Evolutionary conservation across 352 stramenopile genomes (phyloP), one percentile per base, ranked within the genome.

Genomic region (Pythium biforme): DNA sequence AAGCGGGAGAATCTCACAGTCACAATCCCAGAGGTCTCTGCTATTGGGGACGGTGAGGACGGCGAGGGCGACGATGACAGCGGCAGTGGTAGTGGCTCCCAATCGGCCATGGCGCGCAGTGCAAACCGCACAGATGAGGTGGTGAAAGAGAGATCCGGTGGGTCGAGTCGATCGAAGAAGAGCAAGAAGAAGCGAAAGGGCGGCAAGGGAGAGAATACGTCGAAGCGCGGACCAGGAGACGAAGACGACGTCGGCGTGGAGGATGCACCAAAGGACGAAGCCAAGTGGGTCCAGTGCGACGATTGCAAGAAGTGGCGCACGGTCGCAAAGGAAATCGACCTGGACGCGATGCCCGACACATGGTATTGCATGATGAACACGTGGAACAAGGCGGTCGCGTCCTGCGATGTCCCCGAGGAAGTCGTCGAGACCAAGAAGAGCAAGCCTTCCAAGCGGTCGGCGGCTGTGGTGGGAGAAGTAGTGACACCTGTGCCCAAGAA

Each of bases 301-400:
- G 79, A 76, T 33, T 99, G 96, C 77, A 85, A 89, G 34, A 98
- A 98, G 68, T 99, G 96, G 96, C 90, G 96, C 40, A 95, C 94
- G 15, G 82, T 99, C 15, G 89, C 95, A 5, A 86, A 81, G 52
- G 71, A 81, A 33, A 83, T 98, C 20, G 85, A 98, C 64, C 64
- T 95, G 47, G 79, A 97, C 26, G 75, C 75, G 17, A 93, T 99
- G 70, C 95, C 95, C 11, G 91, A 98, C 31, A 78, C 89, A 54
- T 99, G 96, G 96, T 99, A 97, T 65, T 99, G 96, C 74, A 79
- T 90, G 54, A 92, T 99, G 80, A 99, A 99, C 74, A 83, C 77
- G 10, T 98, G 93, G 83, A 91, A 98, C 68, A 61, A 70, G 20
- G 88, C 78, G 39, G 86, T 89, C 46, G 90, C 84, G 22, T 93